Percentiles rank a stretch among this genome's conserved stretches.
These are phyloP conservation scores for Coemansia sp. DNA, from an alignment of 192 early-diverging fungal genomes.

Conservation along the genomic window DNA sequence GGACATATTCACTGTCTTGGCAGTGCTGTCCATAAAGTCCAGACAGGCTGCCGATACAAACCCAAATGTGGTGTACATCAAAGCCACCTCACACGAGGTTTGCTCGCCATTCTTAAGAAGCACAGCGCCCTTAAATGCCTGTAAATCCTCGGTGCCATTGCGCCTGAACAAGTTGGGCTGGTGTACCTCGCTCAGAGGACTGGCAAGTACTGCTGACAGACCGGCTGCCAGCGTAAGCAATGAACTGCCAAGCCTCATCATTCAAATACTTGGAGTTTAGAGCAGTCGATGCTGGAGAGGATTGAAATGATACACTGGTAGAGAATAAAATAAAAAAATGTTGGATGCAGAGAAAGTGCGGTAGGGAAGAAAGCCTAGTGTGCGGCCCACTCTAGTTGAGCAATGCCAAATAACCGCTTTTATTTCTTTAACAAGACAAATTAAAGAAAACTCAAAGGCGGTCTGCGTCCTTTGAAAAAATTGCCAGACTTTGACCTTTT, in stretches of 20 bases:
- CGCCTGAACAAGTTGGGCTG: constrained; percentile 9
- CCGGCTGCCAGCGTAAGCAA: constrained; percentile 40
- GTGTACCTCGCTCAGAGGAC: neutral
- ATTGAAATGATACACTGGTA: neutral
- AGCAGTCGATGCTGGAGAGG: neutral
- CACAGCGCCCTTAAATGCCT: constrained; percentile 35
- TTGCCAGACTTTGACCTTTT: too few species aligned
- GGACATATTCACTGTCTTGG: constrained; percentile 12
- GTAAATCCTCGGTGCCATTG: constrained; percentile 21
- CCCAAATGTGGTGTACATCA: constrained; percentile 30
- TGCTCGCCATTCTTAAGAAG: constrained; percentile 43
- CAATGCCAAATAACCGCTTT: too few species aligned
- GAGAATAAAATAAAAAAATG: neutral
- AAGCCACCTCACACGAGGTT: constrained; percentile 43
- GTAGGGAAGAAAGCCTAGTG: neutral
- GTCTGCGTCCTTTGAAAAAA: too few species aligned
- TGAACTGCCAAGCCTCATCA: constrained; percentile 13
- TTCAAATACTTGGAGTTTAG: neutral
- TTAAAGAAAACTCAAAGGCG: neutral
- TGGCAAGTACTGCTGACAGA: constrained; percentile 25
- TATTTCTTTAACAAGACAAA: neutral
- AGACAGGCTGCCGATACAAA: constrained; percentile 42
- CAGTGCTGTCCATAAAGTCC: constrained; percentile 20
- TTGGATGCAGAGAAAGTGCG: neutral
- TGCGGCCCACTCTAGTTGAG: too few species aligned